A percentile compares a stretch with the other conserved stretches of the same genome.
These are phyloP conservation scores for Fusarium ambrosium DNA, from an alignment of 2,329 filamentous ascomycete genomes.

Conservation along the genomic window DNA sequence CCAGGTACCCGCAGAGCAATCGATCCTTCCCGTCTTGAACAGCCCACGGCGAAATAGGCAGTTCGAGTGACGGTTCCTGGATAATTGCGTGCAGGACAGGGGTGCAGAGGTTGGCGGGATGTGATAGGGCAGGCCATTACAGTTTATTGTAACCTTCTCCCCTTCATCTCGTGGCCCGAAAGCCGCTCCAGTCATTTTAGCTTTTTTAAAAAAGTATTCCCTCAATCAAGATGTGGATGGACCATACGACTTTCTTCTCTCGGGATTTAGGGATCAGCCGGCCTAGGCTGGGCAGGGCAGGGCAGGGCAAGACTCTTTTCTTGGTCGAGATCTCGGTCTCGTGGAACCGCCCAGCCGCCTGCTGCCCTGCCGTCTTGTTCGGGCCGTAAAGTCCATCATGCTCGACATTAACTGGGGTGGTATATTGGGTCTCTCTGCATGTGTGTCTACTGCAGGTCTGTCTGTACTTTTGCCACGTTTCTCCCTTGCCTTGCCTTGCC, in stretches of 20 bases:
- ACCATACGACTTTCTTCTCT: conserved; percentile 17
- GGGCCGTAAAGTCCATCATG: conserved; percentile 40
- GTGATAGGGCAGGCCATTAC: conserved; percentile 25
- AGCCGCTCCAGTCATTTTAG: conserved; percentile 17
- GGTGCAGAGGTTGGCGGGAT: conserved; percentile 12
- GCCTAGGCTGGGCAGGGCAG: background rate
- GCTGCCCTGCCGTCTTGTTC: conserved; percentile 36
- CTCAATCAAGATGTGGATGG: background rate
- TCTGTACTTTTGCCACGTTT: background rate
- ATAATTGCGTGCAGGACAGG: conserved; percentile 36
- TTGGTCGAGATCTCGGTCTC: conserved; percentile 27
- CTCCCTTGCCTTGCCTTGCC: background rate
- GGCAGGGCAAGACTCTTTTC: too few relatives aligned
- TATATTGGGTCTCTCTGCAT: conserved; percentile 17
- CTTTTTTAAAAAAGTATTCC: background rate
- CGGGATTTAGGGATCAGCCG: conserved; percentile 38
- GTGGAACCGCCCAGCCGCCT: conserved; percentile 19
- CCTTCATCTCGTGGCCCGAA: conserved; percentile 30
- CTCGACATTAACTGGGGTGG: conserved; percentile 26
- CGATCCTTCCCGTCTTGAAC: conserved; percentile 14
- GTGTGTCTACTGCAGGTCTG: background rate
- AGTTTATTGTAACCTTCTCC: conserved; percentile 15
- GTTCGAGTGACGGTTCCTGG: conserved; percentile 38
- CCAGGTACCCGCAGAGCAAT: background rate
- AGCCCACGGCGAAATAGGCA: conserved; percentile 32